Percentiles rank a stretch among this genome's conserved stretches.
These are phyloP conservation scores for Arxiozyma telluris DNA, from an alignment of 1,139 yeast genomes.

Conservation along the genomic window DNA sequence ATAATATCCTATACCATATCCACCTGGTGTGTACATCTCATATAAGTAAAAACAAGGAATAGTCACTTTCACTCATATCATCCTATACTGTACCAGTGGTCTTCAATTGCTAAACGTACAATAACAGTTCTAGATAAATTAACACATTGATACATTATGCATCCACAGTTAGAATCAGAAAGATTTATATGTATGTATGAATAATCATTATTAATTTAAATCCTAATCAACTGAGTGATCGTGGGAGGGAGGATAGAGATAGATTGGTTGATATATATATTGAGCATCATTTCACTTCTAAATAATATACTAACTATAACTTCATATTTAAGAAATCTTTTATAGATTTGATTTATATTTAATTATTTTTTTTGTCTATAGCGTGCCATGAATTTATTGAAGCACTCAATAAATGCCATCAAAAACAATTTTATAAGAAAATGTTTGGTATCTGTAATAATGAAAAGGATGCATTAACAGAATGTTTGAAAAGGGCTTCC, in stretches of 20 bases:
- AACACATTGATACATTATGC: slow-evolving; percentile 23
- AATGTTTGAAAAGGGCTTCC: slow-evolving; percentile 76
- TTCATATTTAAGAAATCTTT: not conserved
- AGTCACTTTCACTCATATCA: too few relatives aligned
- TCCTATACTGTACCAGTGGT: too few relatives aligned
- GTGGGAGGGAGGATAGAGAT: too few relatives aligned
- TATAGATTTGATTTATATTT: not conserved
- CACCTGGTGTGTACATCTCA: too few relatives aligned
- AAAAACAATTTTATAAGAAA: slow-evolving; percentile 57
- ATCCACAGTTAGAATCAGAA: slow-evolving; percentile 37
- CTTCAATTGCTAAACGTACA: too few relatives aligned
- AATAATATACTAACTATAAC: not conserved
- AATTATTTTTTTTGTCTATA: slow-evolving; percentile 9
- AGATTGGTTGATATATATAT: not conserved
- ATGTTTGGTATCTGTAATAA: slow-evolving; percentile 83
- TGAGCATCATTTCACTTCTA: not conserved
- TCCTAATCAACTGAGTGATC: too few relatives aligned
- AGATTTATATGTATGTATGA: slow-evolving; percentile 33
- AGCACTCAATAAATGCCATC: slow-evolving; percentile 86
- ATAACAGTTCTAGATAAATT: too few relatives aligned
- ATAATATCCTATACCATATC: too few relatives aligned
- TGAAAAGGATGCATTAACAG: slow-evolving; percentile 66
- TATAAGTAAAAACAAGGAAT: too few relatives aligned
- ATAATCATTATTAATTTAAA: too few relatives aligned
- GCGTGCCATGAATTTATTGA: slow-evolving; percentile 77